These are phyloP conservation scores for Kondoa subrosea DNA, from an alignment of 768 basidiomycete species.

Conservation along the genomic window DNA sequence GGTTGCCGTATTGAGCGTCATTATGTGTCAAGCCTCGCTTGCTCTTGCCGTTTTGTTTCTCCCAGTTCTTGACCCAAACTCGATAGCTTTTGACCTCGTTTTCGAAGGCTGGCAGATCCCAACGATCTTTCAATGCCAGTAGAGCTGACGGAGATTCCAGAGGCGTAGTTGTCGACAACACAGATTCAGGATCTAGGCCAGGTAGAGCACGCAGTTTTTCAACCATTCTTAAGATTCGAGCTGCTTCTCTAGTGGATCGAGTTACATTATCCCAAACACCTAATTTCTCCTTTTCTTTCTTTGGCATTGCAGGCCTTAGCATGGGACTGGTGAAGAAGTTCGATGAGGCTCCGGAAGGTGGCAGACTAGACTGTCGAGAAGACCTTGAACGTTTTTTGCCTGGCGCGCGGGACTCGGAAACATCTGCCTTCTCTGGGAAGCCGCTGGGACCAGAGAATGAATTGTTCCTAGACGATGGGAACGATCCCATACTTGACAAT, in stretches of 20 bases:
- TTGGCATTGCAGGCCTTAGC: slow-evolving; percentile 34
- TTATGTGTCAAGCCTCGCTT: slow-evolving; percentile 59
- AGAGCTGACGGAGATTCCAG: slow-evolving; percentile 18
- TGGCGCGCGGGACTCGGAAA: slow-evolving; percentile 18
- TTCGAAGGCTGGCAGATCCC: slow-evolving; percentile 26
- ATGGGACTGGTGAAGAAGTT: background rate
- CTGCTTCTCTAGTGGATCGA: slow-evolving; percentile 54
- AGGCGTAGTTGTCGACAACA: slow-evolving; percentile 14
- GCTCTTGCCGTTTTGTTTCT: slow-evolving; percentile 46
- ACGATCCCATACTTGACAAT: slow-evolving; percentile 2
- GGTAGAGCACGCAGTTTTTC: slow-evolving; percentile 24
- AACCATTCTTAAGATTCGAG: slow-evolving; percentile 50
- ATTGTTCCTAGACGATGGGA: background rate
- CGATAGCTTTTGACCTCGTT: slow-evolving; percentile 29
- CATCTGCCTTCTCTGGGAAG: background rate
- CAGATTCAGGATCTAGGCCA: slow-evolving; percentile 32
- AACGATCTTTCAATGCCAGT: slow-evolving; percentile 14
- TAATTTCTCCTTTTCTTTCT: slow-evolving; percentile 32
- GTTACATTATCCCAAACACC: slow-evolving; percentile 51
- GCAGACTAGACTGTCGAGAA: background rate
- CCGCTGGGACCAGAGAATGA: background rate
- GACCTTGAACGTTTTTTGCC: slow-evolving; percentile 19
- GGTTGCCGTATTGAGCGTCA: slow-evolving; percentile 88
- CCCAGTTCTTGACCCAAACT: slow-evolving; percentile 42
- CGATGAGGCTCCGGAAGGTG: background rate